Evolutionary conservation across 106 monocot species (phyloP).

Genomic region (Allium sativum): DNA sequence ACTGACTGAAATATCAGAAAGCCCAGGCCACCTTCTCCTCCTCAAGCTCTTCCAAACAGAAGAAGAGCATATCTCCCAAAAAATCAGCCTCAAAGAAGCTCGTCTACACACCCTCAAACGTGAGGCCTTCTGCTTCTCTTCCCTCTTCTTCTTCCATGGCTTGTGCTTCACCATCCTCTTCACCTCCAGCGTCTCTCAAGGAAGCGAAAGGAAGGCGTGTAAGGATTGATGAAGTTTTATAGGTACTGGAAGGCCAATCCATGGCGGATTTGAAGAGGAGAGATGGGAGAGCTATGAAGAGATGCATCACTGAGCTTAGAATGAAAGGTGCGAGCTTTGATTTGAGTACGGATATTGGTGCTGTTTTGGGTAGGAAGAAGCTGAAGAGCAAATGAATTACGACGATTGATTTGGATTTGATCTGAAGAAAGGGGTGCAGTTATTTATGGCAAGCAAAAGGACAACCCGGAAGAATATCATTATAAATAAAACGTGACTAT

Average conservation of each 20-base stretch:
- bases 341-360: slow-evolving; percentile 51
- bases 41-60: slow-evolving; percentile 78
- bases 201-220: slow-evolving; percentile 3
- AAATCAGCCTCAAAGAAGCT: slow-evolving; percentile 31
- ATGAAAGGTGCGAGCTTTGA: slow-evolving; percentile 89
- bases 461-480: too few relatives aligned
- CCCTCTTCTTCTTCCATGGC: slow-evolving; percentile 82
- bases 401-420: too few relatives aligned
- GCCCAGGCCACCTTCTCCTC: slow-evolving; percentile 83
- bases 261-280: slow-evolving; percentile 36
- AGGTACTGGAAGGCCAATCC: slow-evolving; percentile 40
- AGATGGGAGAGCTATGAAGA: slow-evolving; percentile 51
- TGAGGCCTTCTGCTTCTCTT: slow-evolving; percentile 65
- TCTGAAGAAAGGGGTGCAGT: too few relatives aligned
- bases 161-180: slow-evolving; percentile 64
- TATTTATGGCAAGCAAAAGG: too few relatives aligned
- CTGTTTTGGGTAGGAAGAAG: too few relatives aligned
- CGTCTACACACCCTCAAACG: slow-evolving; percentile 35
- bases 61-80: slow-evolving; percentile 34
- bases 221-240: slow-evolving; percentile 24
- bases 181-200: slow-evolving; percentile 16
- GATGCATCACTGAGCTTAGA: slow-evolving; percentile 69
- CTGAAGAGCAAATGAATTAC: too few relatives aligned
- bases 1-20: slow-evolving; percentile 54
- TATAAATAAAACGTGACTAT: too few relatives aligned